A percentile compares a stretch with the other conserved stretches of the same genome.
These are phyloP conservation scores for Brassica rapa DNA, from an alignment of 345 rosid genomes.

Conservation along the genomic window DNA sequence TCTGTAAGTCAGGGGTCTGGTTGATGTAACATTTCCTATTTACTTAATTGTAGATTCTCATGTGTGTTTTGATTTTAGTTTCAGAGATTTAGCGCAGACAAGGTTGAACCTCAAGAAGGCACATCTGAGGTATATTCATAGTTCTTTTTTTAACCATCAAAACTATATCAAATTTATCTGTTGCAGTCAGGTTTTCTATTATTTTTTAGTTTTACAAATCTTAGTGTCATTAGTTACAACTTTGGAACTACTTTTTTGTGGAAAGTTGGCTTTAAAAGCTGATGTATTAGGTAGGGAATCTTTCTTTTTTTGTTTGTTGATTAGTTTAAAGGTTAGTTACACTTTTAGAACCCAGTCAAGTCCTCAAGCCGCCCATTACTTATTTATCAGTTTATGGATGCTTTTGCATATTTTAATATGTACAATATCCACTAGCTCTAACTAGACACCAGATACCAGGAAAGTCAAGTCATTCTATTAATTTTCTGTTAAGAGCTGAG, in stretches of 20 bases:
- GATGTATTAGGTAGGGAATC: slow-evolving; percentile 23
- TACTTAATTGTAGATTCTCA: background rate
- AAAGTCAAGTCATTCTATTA: background rate
- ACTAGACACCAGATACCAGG: background rate
- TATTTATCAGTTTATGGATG: background rate
- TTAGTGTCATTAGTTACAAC: slow-evolving; percentile 1
- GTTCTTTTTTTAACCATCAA: background rate
- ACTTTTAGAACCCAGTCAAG: slow-evolving; percentile 1
- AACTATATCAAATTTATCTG: background rate
- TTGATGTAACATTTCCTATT: background rate
- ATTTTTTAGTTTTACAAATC: background rate
- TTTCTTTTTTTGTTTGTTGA: slow-evolving; percentile 1
- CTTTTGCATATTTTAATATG: background rate
- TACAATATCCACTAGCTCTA: background rate
- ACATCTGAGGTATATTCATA: slow-evolving; percentile 50
- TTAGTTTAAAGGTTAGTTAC: slow-evolving; percentile 25
- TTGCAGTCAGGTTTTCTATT: background rate
- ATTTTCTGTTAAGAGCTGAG: background rate
- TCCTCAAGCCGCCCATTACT: slow-evolving; percentile 13
- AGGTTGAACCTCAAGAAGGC: slow-evolving; percentile 45
- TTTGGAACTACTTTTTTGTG: background rate
- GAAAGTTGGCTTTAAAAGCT: slow-evolving; percentile 19
- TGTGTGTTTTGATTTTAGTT: slow-evolving; percentile 18
- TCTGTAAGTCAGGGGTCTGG: slow-evolving; percentile 46
- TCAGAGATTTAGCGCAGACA: slow-evolving; percentile 33